These are phyloP conservation scores for Paxillus rubicundulus DNA, from an alignment of 768 basidiomycete genomes.

Conservation along the genomic window DNA sequence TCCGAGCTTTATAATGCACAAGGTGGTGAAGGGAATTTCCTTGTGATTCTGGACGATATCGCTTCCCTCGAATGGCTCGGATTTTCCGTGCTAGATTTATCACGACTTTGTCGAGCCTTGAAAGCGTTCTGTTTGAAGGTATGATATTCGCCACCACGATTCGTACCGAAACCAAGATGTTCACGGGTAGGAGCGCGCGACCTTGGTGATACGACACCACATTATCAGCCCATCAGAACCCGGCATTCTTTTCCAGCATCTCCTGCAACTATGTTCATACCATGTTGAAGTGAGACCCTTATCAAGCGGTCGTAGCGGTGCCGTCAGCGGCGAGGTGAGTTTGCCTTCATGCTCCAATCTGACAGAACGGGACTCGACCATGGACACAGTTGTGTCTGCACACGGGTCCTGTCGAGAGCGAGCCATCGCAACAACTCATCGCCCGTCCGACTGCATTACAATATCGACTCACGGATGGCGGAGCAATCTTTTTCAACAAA, in stretches of 20 bases:
- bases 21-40: conserved; percentile 15
- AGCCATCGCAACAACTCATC: conserved; percentile 37
- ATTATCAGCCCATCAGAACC: conserved; percentile 50
- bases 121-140: conserved; percentile 57
- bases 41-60: conserved; percentile 73
- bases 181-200: conserved; percentile 44
- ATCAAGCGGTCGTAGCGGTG: conserved; percentile 71
- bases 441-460: conserved; percentile 59
- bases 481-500: conserved; percentile 67
- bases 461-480: conserved; percentile 66
- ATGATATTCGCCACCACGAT: not conserved
- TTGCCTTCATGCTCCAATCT: not conserved
- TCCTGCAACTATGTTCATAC: conserved; percentile 63
- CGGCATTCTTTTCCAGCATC: conserved; percentile 56
- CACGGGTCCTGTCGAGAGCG: conserved; percentile 42
- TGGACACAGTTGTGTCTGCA: conserved; percentile 61
- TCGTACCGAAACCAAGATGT: not conserved
- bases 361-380: not conserved
- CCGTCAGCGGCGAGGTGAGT: conserved; percentile 73
- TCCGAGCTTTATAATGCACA: conserved; percentile 18
- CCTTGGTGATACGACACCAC: conserved; percentile 66
- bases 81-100: conserved; percentile 46
- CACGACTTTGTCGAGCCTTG: conserved; percentile 59
- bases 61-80: conserved; percentile 73
- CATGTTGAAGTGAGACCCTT: conserved; percentile 73